Conservation (phyloP, 371 early-diverging fungal species). For the Mortierella polycephala region DNA sequence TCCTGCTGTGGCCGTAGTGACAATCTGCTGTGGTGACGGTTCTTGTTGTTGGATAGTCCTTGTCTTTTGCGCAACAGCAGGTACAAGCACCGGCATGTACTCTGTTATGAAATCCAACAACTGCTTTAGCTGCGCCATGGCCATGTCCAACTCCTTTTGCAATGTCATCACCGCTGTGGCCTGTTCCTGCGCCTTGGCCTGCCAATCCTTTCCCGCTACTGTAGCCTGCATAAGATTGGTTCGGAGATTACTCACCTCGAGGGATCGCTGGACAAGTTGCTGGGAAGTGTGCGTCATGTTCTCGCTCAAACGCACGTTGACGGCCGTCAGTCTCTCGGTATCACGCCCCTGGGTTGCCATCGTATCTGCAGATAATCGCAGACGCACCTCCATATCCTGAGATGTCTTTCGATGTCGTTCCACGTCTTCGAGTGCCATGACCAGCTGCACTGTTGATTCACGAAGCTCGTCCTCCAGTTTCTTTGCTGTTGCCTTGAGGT, state of each 20-base stretch:
- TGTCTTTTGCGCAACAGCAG: neutral
- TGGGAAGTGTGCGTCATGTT: neutral
- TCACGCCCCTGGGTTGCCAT: neutral
- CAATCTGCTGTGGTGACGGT: neutral
- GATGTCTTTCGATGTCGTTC: neutral
- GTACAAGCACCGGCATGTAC: neutral
- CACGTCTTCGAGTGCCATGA: neutral
- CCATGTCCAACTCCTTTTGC: neutral
- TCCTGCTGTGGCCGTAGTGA: neutral
- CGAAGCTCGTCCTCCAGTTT: neutral
- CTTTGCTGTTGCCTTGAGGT: neutral
- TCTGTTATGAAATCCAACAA: neutral
- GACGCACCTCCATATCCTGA: neutral
- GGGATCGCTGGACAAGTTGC: neutral
- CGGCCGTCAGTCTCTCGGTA: neutral
- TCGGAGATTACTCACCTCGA: neutral
- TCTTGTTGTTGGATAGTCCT: neutral
- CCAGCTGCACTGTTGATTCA: neutral
- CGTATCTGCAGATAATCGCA: neutral
- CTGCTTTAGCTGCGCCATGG: neutral
- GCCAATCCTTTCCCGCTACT: neutral
- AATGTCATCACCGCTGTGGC: neutral
- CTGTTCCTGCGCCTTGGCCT: neutral
- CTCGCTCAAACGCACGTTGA: neutral
- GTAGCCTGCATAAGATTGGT: neutral